Evolutionary conservation across 768 basidiomycete genomes (phyloP).

Genomic region (Leccinum subgranulosum): DNA sequence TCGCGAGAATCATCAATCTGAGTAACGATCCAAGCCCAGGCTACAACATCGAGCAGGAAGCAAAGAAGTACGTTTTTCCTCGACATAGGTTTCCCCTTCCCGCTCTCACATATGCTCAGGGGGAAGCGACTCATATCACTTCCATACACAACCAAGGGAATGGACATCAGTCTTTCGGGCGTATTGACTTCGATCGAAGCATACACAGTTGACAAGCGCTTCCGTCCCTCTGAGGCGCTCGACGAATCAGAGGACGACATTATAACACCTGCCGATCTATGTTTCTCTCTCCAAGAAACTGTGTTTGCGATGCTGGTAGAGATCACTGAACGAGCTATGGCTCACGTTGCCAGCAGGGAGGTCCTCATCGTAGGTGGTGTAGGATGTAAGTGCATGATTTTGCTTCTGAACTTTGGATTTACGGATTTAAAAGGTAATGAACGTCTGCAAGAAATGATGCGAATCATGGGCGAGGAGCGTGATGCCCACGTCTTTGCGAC

Average conservation of each 20-base stretch:
- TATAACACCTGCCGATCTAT: constrained; percentile 94
- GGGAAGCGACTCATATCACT: constrained; percentile 80
- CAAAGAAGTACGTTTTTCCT: constrained; percentile 62
- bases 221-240: constrained; percentile 44
- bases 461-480: constrained; percentile 90
- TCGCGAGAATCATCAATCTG: constrained; percentile 90
- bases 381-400: constrained; percentile 72
- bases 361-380: constrained; percentile 98
- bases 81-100: neutral
- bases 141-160: constrained; percentile 96
- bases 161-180: constrained; percentile 97
- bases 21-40: constrained; percentile 96
- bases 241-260: constrained; percentile 52
- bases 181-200: constrained; percentile 86
- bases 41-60: constrained; percentile 95
- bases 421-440: constrained; percentile 66
- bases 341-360: constrained; percentile 94
- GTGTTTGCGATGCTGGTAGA: constrained; percentile 98
- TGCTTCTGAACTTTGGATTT: neutral
- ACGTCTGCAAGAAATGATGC: constrained; percentile 98
- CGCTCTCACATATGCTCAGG: constrained; percentile 38
- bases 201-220: constrained; percentile 86
- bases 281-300: constrained; percentile 95
- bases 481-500: constrained; percentile 90
- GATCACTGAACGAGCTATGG: constrained; percentile 99